Evolutionary conservation across 805 yeast genomes (phyloP).

Genomic region (Clavispora phyllophila): DNA sequence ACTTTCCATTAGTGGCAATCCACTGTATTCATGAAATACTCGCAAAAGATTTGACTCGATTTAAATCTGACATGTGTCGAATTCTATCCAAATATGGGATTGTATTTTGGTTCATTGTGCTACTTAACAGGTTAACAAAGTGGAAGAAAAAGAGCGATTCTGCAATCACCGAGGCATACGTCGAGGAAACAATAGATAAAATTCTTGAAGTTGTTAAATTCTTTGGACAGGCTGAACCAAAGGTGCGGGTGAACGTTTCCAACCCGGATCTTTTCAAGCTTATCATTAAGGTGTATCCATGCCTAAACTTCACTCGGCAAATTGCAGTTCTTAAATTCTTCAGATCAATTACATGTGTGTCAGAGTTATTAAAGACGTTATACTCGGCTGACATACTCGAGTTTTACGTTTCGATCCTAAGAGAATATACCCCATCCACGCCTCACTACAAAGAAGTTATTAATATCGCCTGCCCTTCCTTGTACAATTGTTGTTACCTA

Average conservation of each 20-base stretch:
- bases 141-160: constrained; percentile 1
- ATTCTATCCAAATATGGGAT: constrained; percentile 39
- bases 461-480: constrained; percentile 42
- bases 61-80: constrained; percentile 40
- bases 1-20: constrained; percentile 33
- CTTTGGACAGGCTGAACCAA: constrained; percentile 44
- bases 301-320: constrained; percentile 29
- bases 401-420: constrained; percentile 33
- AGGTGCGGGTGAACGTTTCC: constrained; percentile 37
- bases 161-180: constrained; percentile 1
- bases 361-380: constrained; percentile 27
- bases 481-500: constrained; percentile 49
- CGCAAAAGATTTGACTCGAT: constrained; percentile 30
- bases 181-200: constrained; percentile 20
- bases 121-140: constrained; percentile 29
- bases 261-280: constrained; percentile 36
- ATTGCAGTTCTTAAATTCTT: constrained; percentile 40
- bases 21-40: constrained; percentile 33
- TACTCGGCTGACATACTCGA: constrained; percentile 40
- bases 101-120: constrained; percentile 38
- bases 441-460: constrained; percentile 34
- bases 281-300: constrained; percentile 35
- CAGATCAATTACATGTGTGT: constrained; percentile 36
- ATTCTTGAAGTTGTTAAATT: constrained; percentile 34
- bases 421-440: constrained; percentile 22